phyloP scores from a whole-genome alignment of 805 yeast species.

The Pichia insulana region DNA sequence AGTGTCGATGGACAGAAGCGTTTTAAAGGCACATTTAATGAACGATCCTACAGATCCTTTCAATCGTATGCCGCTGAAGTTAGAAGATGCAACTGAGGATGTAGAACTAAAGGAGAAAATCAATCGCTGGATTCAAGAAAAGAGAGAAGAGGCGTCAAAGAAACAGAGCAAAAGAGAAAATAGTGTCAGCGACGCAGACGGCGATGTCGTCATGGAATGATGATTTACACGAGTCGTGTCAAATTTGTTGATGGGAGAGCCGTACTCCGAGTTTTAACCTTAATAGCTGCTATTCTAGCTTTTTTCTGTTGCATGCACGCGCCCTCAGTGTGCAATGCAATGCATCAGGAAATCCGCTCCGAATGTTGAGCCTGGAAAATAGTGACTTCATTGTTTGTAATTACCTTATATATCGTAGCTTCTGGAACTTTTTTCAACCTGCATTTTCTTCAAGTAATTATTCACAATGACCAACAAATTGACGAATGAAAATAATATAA shows the following conservation, averaged over 20 bases:
- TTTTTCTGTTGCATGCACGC: no score
- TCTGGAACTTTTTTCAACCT: no score
- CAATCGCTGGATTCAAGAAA: conserved; percentile 43
- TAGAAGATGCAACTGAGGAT: conserved; percentile 83
- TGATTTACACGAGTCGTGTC: background rate
- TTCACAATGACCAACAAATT: no score
- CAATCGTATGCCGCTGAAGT: conserved; percentile 80
- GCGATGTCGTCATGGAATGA: conserved; percentile 19
- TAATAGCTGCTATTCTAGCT: no score
- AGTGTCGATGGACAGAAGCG: conserved; percentile 78
- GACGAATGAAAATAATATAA: no score
- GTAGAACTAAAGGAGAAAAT: conserved; percentile 57
- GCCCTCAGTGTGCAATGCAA: no score
- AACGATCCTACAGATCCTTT: conserved; percentile 97
- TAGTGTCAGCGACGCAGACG: conserved; percentile 15
- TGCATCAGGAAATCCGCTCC: no score
- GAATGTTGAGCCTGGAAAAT: background rate
- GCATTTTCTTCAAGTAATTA: no score
- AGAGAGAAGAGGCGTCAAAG: conserved; percentile 17
- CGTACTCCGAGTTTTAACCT: no score
- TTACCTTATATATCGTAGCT: no score
- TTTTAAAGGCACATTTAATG: conserved; percentile 86
- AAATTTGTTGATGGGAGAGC: no score
- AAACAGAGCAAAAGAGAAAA: conserved; percentile 5
- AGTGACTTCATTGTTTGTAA: background rate